Conservation (phyloP, 768 basidiomycete species). For the Rhodotorula babjevae region DNA sequence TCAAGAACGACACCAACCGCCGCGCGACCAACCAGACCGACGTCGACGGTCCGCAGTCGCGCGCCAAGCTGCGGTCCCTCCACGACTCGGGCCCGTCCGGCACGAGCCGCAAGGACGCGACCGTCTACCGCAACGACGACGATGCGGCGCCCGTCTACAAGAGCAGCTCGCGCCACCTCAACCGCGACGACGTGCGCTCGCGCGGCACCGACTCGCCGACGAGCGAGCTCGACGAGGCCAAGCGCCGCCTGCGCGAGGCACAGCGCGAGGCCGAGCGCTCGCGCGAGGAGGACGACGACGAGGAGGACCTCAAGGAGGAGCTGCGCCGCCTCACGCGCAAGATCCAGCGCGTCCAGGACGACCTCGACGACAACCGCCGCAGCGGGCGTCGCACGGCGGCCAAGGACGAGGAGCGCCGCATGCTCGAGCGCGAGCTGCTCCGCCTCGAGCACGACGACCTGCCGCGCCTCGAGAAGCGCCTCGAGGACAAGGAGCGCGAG, state of each 20-base stretch:
- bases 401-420: constrained; percentile 79
- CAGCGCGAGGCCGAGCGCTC: constrained; percentile 72
- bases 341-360: constrained; percentile 80
- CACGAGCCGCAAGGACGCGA: constrained; percentile 62
- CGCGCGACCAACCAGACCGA: constrained; percentile 54
- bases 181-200: constrained; percentile 70
- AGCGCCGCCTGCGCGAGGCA: constrained; percentile 71
- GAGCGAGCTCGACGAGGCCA: constrained; percentile 77
- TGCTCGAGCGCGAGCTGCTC: constrained; percentile 80
- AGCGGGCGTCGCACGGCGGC: constrained; percentile 61
- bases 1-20: constrained; percentile 68
- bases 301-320: constrained; percentile 86
- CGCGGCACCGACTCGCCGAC: constrained; percentile 51
- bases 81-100: constrained; percentile 29
- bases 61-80: constrained; percentile 67
- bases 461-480: constrained; percentile 80
- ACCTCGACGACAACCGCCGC: constrained; percentile 77
- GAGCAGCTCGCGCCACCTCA: constrained; percentile 73
- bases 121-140: constrained; percentile 77
- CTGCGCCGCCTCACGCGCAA: constrained; percentile 77
- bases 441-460: constrained; percentile 81
- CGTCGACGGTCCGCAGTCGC: constrained; percentile 57
- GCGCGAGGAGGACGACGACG: constrained; percentile 68
- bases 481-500: constrained; percentile 70
- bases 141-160: constrained; percentile 67